These are phyloP conservation scores for Septoria petroselini DNA, from an alignment of 2,329 filamentous ascomycete species.

Conservation along the genomic window DNA sequence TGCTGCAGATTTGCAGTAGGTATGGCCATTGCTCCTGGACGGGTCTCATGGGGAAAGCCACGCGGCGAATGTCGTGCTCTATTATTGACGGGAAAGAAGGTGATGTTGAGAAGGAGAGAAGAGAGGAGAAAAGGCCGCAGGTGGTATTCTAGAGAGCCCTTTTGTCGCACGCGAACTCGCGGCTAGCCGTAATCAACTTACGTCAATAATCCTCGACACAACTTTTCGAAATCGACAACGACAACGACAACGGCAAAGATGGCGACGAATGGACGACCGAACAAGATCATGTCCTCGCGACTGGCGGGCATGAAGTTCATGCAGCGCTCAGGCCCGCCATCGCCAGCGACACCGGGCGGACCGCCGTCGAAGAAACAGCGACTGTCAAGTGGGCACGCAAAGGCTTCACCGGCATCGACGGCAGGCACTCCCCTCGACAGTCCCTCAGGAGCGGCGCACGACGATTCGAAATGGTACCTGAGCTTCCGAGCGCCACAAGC, in stretches of 20 bases:
- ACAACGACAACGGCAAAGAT: slow-evolving; percentile 11
- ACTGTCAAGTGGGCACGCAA: slow-evolving; percentile 43
- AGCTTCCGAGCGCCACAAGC: slow-evolving; percentile 51
- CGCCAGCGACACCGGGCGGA: slow-evolving; percentile 49
- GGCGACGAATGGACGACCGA: slow-evolving; percentile 39
- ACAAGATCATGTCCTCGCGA: slow-evolving; percentile 77
- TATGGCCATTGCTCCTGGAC: too few species aligned
- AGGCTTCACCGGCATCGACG: slow-evolving; percentile 40
- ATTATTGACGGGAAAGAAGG: too few species aligned
- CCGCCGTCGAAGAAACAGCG: slow-evolving; percentile 65
- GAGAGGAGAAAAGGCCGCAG: too few species aligned
- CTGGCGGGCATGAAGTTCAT: slow-evolving; percentile 84
- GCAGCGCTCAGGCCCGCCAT: slow-evolving; percentile 73
- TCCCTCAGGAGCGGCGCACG: slow-evolving; percentile 59
- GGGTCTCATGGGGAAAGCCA: too few species aligned
- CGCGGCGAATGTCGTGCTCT: too few species aligned
- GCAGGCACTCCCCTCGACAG: slow-evolving; percentile 33
- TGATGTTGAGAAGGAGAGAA: too few species aligned
- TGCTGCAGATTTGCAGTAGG: too few species aligned
- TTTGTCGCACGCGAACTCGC: too few species aligned
- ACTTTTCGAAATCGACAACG: too few species aligned
- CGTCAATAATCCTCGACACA: too few species aligned
- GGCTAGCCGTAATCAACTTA: too few species aligned
- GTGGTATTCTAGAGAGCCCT: too few species aligned
- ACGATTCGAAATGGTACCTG: slow-evolving; percentile 74